Evolutionary conservation across 179 eudicot species (phyloP).

Genomic region (Heliamphora pulchella): DNA sequence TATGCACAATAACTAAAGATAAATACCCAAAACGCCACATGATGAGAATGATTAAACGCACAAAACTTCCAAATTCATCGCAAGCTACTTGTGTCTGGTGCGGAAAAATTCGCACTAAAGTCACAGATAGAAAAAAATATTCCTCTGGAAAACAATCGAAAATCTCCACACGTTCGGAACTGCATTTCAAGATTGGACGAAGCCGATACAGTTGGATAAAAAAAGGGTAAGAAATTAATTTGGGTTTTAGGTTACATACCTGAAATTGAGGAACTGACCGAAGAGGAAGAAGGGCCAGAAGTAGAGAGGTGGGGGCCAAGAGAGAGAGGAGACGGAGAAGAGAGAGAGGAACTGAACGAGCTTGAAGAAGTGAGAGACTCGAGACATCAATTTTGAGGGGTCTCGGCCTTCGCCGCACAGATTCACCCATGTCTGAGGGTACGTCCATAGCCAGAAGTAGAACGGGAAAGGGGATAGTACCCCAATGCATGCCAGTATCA

Average conservation of each 20-base stretch:
- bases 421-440: slow-evolving; percentile 75
- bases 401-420: slow-evolving; percentile 64
- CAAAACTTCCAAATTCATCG: too few relatives aligned
- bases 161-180: background rate
- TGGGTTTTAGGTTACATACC: slow-evolving; percentile 28
- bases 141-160: background rate
- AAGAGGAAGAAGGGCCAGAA: slow-evolving; percentile 86
- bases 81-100: too few relatives aligned
- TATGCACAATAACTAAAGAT: too few relatives aligned
- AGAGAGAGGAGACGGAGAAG: slow-evolving; percentile 60
- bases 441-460: slow-evolving; percentile 67
- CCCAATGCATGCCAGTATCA: slow-evolving; percentile 53
- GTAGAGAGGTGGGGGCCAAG: slow-evolving; percentile 87
- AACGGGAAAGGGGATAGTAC: slow-evolving; percentile 75
- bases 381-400: slow-evolving; percentile 69
- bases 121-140: background rate
- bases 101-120: too few relatives aligned
- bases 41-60: too few relatives aligned
- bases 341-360: slow-evolving; percentile 68
- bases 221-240: background rate
- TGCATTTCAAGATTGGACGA: background rate
- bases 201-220: background rate
- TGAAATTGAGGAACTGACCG: slow-evolving; percentile 94
- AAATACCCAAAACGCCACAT: too few relatives aligned
- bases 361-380: slow-evolving; percentile 63